These are phyloP conservation scores for Moesziomyces sp. DNA, from an alignment of 1,284 basidiomycete genomes.

Conservation along the genomic window DNA sequence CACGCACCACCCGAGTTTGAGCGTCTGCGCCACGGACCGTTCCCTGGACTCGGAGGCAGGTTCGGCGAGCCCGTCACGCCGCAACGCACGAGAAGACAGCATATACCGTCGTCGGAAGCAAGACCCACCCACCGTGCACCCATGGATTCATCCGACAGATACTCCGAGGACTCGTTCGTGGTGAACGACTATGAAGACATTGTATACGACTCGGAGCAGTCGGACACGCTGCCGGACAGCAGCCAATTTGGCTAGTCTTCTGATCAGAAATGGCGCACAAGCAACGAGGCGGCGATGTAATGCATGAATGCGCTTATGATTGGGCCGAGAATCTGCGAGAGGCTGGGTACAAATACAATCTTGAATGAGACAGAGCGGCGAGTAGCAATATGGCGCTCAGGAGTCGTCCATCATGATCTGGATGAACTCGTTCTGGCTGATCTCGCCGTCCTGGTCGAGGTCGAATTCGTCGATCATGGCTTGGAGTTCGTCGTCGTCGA, in stretches of 20 bases:
- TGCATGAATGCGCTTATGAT: too few species aligned
- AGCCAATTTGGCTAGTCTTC: slow-evolving; percentile 18
- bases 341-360: slow-evolving; percentile 10
- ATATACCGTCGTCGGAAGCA: slow-evolving; percentile 39
- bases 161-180: slow-evolving; percentile 61
- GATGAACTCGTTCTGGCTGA: slow-evolving; percentile 91
- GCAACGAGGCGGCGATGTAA: too few species aligned
- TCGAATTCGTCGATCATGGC: slow-evolving; percentile 99
- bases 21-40: slow-evolving; percentile 29
- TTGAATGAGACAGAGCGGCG: background rate
- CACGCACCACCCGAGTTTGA: slow-evolving; percentile 45
- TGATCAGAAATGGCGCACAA: too few species aligned
- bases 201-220: slow-evolving; percentile 26
- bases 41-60: slow-evolving; percentile 52
- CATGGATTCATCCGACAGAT: slow-evolving; percentile 42
- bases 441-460: slow-evolving; percentile 97
- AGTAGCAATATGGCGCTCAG: slow-evolving; percentile 9
- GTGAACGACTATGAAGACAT: slow-evolving; percentile 59
- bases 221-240: slow-evolving; percentile 32
- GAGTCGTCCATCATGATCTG: slow-evolving; percentile 94
- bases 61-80: slow-evolving; percentile 33
- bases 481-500: slow-evolving; percentile 98
- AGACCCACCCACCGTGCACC: slow-evolving; percentile 3
- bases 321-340: background rate
- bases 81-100: slow-evolving; percentile 5